Conservation (phyloP, 176 grass and related monocot genomes). For the Calamus simplicifolius region DNA sequence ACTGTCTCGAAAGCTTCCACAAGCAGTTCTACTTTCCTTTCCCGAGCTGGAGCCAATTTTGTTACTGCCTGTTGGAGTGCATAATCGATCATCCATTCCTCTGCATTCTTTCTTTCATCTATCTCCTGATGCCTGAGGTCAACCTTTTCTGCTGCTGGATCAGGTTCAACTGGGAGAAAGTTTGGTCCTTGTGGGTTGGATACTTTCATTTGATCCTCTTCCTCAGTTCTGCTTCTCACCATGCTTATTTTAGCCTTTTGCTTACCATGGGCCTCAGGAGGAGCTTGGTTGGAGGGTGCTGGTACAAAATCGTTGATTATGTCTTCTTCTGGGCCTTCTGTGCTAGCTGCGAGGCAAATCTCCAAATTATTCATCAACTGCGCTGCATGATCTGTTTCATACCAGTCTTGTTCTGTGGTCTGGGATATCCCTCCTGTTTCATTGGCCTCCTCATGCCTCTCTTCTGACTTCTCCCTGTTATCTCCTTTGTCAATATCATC, state of each 20-base stretch:
- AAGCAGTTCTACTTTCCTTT: constrained; percentile 67
- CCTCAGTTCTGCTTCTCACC: constrained; percentile 23
- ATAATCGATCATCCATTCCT: constrained; percentile 94
- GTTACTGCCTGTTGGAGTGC: constrained; percentile 59
- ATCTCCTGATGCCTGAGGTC: constrained; percentile 58
- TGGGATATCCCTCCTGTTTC: background rate
- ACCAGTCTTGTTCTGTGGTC: too few relatives aligned
- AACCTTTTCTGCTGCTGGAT: constrained; percentile 55
- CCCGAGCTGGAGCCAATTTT: constrained; percentile 49
- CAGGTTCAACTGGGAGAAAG: constrained; percentile 48
- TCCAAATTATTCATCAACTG: constrained; percentile 19
- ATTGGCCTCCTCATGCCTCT: background rate
- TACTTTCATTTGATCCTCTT: constrained; percentile 25
- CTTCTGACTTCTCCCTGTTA: background rate
- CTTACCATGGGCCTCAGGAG: constrained; percentile 13
- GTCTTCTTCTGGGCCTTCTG: constrained; percentile 40
- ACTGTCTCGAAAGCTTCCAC: constrained; percentile 86
- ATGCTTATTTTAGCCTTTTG: constrained; percentile 26
- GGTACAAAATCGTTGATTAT: constrained; percentile 1
- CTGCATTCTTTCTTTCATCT: constrained; percentile 57
- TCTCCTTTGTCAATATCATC: background rate
- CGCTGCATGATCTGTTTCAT: too few relatives aligned
- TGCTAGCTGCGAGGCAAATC: constrained; percentile 30
- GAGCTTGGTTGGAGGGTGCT: background rate
- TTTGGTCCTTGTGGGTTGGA: constrained; percentile 57